phyloP scores from a whole-genome alignment of 257 asterid species.

The Agastache rugosa region DNA sequence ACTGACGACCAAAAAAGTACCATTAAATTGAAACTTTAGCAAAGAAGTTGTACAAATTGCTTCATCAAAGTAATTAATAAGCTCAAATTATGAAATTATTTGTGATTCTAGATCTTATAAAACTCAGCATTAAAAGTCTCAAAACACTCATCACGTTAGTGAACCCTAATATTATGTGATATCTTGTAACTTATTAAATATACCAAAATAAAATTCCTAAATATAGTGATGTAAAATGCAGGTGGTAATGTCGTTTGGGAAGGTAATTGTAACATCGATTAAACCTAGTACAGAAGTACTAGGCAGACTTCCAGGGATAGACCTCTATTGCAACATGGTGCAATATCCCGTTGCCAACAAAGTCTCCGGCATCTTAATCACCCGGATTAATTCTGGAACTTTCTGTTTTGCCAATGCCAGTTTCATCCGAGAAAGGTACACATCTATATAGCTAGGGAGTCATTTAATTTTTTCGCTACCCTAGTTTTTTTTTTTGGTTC shows the following conservation, averaged over 20 bases:
- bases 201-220: no score
- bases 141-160: no score
- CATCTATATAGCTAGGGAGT: not conserved
- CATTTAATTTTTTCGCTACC: no score
- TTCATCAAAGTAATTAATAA: no score
- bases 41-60: no score
- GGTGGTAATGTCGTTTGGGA: constrained; percentile 78
- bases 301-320: constrained; percentile 78
- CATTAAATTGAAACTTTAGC: no score
- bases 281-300: constrained; percentile 72
- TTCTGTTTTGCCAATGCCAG: constrained; percentile 85
- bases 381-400: constrained; percentile 64
- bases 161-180: no score
- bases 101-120: no score
- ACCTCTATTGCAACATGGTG: constrained; percentile 52
- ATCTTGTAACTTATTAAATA: no score
- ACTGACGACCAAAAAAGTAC: not conserved
- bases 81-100: no score
- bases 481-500: no score
- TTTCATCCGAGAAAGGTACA: constrained; percentile 71
- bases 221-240: constrained; percentile 31
- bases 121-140: no score
- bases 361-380: constrained; percentile 58
- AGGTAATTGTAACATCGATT: constrained; percentile 55
- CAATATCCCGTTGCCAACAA: constrained; percentile 67